These are phyloP conservation scores for Limnanthes douglasii DNA, from an alignment of 345 rosid genomes.

Conservation along the genomic window DNA sequence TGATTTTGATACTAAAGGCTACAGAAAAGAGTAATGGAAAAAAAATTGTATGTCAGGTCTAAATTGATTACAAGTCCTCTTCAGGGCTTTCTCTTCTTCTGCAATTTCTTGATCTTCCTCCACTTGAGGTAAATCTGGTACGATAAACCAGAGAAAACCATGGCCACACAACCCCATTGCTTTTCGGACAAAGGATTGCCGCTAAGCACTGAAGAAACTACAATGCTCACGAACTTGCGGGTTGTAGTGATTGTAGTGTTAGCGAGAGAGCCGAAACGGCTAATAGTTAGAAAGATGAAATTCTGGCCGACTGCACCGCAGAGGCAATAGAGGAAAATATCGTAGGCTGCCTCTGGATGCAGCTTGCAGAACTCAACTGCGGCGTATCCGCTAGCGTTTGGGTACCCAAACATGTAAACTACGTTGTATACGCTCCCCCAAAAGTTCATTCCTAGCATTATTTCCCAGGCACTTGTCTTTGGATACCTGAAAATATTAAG, in stretches of 20 bases:
- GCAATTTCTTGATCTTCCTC: constrained; percentile 57
- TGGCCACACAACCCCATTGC: constrained; percentile 83
- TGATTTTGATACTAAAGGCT: too few species aligned
- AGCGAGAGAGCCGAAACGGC: constrained; percentile 85
- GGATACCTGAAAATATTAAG: constrained; percentile 35
- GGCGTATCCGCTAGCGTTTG: constrained; percentile 55
- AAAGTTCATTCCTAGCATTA: constrained; percentile 93
- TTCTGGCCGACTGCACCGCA: constrained; percentile 96
- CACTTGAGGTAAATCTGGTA: constrained; percentile 89
- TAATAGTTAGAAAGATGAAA: constrained; percentile 87
- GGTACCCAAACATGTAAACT: constrained; percentile 84
- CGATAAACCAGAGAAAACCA: constrained; percentile 95
- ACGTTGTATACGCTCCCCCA: constrained; percentile 92
- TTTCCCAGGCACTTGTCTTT: constrained; percentile 83
- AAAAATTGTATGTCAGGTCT: too few species aligned
- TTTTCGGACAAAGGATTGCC: constrained; percentile 76
- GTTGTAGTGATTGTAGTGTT: constrained; percentile 94
- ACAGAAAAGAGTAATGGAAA: too few species aligned
- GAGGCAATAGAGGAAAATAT: constrained; percentile 67
- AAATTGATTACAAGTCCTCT: too few species aligned
- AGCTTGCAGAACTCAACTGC: constrained; percentile 64
- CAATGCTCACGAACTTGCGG: constrained; percentile 83
- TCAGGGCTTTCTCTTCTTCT: constrained; percentile 67
- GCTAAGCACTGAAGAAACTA: constrained; percentile 73
- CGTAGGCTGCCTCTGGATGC: constrained; percentile 91